A percentile compares a stretch with the other conserved stretches of the same genome.
Conservation (phyloP, 352 stramenopile species). For the Pythium aphanidermatum region DNA sequence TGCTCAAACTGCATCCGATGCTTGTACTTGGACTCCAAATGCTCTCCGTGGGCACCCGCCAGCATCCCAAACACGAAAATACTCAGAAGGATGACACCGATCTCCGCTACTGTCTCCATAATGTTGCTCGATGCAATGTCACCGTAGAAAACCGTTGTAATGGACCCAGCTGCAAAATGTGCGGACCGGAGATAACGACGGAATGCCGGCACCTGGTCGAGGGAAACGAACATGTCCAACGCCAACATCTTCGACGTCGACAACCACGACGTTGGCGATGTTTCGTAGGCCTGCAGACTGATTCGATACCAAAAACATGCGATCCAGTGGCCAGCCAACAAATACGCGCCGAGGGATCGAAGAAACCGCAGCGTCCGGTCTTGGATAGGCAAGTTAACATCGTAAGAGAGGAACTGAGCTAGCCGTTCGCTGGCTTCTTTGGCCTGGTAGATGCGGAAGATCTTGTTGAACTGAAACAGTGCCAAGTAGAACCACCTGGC, state of each 20-base stretch:
- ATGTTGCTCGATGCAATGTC: constrained; percentile 63
- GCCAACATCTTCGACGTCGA: constrained; percentile 47
- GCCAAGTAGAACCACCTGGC: constrained; percentile 50
- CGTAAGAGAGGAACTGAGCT: constrained; percentile 39
- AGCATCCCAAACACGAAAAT: constrained; percentile 73
- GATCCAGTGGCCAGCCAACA: constrained; percentile 65
- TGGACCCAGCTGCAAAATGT: constrained; percentile 57
- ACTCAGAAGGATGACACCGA: constrained; percentile 50
- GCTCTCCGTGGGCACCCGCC: constrained; percentile 49
- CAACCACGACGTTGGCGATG: constrained; percentile 54
- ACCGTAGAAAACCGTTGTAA: constrained; percentile 65
- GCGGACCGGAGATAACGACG: constrained; percentile 49
- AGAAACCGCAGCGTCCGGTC: constrained; percentile 50
- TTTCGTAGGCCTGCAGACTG: constrained; percentile 34
- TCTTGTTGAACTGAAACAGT: constrained; percentile 57
- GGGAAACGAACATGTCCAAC: constrained; percentile 31
- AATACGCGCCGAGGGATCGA: constrained; percentile 37
- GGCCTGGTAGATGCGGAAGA: constrained; percentile 38
- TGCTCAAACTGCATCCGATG: constrained; percentile 67
- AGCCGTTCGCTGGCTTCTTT: constrained; percentile 47
- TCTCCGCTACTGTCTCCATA: constrained; percentile 46
- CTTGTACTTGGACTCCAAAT: constrained; percentile 60
- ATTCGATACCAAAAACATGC: constrained; percentile 56
- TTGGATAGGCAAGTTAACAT: constrained; percentile 43
- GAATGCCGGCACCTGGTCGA: constrained; percentile 32